These are phyloP conservation scores for Paracoccidioides brasiliensis DNA, from an alignment of 2,329 filamentous ascomycete genomes.

Conservation along the genomic window DNA sequence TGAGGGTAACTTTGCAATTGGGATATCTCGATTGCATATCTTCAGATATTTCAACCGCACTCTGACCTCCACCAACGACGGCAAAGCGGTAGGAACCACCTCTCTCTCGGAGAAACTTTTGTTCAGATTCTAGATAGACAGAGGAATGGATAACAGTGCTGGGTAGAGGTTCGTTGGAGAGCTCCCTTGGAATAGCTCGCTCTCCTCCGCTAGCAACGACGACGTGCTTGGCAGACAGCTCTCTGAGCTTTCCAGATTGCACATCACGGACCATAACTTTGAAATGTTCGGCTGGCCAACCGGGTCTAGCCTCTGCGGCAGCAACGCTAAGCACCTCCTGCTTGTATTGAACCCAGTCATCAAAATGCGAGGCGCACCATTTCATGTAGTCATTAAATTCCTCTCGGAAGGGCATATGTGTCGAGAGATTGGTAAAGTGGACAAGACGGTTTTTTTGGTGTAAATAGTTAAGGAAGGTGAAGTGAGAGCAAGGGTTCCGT, in stretches of 20 bases:
- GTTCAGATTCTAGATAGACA: conserved; percentile 50
- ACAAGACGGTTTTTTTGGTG: conserved; percentile 69
- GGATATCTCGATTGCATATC: conserved; percentile 74
- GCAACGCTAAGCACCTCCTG: conserved; percentile 63
- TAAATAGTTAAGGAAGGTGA: conserved; percentile 93
- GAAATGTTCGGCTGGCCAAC: conserved; percentile 46
- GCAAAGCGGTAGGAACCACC: conserved; percentile 54
- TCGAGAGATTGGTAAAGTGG: conserved; percentile 80
- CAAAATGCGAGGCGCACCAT: conserved; percentile 79
- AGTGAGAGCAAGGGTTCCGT: conserved; percentile 68
- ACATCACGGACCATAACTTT: conserved; percentile 52
- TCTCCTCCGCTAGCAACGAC: conserved; percentile 55
- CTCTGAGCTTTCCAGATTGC: conserved; percentile 31
- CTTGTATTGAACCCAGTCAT: conserved; percentile 57
- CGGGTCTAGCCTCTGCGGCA: conserved; percentile 40
- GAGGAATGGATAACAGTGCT: conserved; percentile 77
- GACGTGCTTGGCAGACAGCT: conserved; percentile 36
- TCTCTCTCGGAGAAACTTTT: conserved; percentile 26
- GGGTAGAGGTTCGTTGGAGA: conserved; percentile 49
- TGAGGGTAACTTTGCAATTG: conserved; percentile 60
- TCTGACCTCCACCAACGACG: conserved; percentile 81
- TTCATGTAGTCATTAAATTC: conserved; percentile 94
- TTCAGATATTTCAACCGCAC: conserved; percentile 88
- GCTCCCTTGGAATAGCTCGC: conserved; percentile 48
- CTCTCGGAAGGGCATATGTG: conserved; percentile 70